Evolutionary conservation across 2,329 filamentous ascomycete genomes (phyloP).

Genomic region (Diaporthe helianthi): DNA sequence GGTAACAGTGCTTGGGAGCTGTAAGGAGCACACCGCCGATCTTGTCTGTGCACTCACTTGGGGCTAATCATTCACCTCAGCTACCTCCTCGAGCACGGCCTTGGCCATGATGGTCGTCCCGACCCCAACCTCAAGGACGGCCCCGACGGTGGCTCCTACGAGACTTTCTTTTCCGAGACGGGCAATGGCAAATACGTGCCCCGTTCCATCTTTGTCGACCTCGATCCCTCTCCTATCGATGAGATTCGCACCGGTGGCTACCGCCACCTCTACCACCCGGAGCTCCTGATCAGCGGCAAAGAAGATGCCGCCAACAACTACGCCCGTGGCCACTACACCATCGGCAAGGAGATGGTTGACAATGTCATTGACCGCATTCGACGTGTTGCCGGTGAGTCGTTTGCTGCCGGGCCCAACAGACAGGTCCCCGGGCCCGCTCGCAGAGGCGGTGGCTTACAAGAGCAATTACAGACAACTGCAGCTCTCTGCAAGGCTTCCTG

Average conservation of each 20-base stretch:
- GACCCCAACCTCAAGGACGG: constrained; percentile 67
- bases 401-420: neutral
- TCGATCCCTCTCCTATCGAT: constrained; percentile 76
- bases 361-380: constrained; percentile 73
- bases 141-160: constrained; percentile 69
- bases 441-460: constrained; percentile 35
- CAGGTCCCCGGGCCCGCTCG: constrained; percentile 35
- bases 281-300: constrained; percentile 76
- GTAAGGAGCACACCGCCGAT: constrained; percentile 56
- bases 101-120: constrained; percentile 68
- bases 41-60: constrained; percentile 30
- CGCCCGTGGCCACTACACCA: constrained; percentile 77
- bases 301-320: constrained; percentile 82
- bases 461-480: constrained; percentile 67
- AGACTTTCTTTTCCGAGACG: constrained; percentile 79
- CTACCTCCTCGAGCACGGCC: constrained; percentile 76
- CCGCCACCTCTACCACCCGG: constrained; percentile 75
- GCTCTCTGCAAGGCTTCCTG: constrained; percentile 75
- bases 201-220: constrained; percentile 74
- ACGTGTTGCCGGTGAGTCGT: constrained; percentile 67
- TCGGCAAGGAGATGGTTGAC: constrained; percentile 79
- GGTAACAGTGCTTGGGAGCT: constrained; percentile 80
- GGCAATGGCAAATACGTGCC: constrained; percentile 75
- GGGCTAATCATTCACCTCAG: constrained; percentile 49
- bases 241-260: constrained; percentile 75